Evolutionary conservation across 148 eudicot species (phyloP), one percentile per base, ranked within the genome.

Genomic region (Vaccinium myrtillus): DNA sequence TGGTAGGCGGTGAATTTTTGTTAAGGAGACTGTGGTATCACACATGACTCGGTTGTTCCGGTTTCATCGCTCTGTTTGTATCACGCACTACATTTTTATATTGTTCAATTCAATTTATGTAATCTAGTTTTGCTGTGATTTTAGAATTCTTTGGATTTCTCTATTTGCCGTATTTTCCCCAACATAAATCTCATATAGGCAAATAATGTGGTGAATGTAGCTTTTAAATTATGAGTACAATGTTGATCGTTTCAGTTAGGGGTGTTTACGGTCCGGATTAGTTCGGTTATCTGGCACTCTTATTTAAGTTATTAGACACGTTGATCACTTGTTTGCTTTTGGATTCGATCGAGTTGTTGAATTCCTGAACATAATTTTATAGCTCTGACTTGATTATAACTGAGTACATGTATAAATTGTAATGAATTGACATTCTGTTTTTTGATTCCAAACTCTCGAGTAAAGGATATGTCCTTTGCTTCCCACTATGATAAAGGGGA

Each of bases 381-480:
- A 81, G 83, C 50, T 50, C 49, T 27, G 77, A 69, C 25, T 67
- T 56, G 36, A 4, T 54, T 61, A 1, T 55, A 58, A 77, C 75
- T 13, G 5, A 46, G 21, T 13, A 23, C 7, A 18, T 74, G 6
- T 48, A 15, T 43, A 43, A 43, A 43, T 43, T 43, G 46, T 43
- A 43, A 43, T 43, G 46, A 43, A 43, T 81, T 84, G 89, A 82
- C 81, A 70, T 71, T 69, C 25, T 69, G 59, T 56, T 10, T 10
- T 79, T 55, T 56, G 0, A 67, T 53, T 71, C 61, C 49, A 27
- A 63, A 67, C 67, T 83, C 82, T 80, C 84, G 53, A 80, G 84
- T 32, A 89, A 90, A 89, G 92, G 81, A 87, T 89, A 83, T 84
- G 81, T 86, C 91, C 86, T 90, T 86, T 90, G 80, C 83, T 84